A percentile compares a stretch with the other conserved stretches of the same genome.
phyloP scores from a whole-genome alignment of 2,329 filamentous ascomycete genomes.

The Chaetothyriales sp. region DNA sequence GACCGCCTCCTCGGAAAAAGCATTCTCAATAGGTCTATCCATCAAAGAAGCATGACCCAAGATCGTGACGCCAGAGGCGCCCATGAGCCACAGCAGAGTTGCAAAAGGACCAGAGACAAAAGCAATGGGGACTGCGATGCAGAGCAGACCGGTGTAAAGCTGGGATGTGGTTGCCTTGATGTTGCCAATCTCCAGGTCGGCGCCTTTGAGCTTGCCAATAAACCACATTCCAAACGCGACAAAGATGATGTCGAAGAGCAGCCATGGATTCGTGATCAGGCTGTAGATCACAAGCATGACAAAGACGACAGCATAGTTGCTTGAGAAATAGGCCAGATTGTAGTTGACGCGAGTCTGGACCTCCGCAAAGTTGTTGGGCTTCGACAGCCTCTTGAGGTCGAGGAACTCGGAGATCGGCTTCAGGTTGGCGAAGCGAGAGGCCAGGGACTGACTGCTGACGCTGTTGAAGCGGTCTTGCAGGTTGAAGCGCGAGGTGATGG shows the following conservation, averaged over 20 bases:
- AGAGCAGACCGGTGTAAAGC: constrained; percentile 76
- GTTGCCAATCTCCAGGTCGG: constrained; percentile 72
- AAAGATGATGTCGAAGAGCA: constrained; percentile 86
- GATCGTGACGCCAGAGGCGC: constrained; percentile 84
- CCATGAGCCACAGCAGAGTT: constrained; percentile 87
- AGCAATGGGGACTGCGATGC: constrained; percentile 69
- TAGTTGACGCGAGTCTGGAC: constrained; percentile 89
- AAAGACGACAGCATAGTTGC: constrained; percentile 93
- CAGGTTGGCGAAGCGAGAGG: constrained; percentile 78
- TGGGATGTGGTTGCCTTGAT: constrained; percentile 77
- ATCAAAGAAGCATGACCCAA: constrained; percentile 87
- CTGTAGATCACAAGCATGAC: constrained; percentile 93
- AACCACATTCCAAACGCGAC: constrained; percentile 75
- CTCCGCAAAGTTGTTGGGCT: constrained; percentile 80
- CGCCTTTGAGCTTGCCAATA: constrained; percentile 77
- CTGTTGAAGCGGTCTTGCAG: constrained; percentile 70
- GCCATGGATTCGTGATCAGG: constrained; percentile 67
- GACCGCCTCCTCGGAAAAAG: constrained; percentile 99
- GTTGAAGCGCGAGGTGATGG: constrained; percentile 80
- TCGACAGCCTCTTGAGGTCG: constrained; percentile 88
- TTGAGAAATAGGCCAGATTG: constrained; percentile 93
- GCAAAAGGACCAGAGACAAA: constrained; percentile 71
- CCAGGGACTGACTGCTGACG: constrained; percentile 63
- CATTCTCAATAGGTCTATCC: constrained; percentile 99
- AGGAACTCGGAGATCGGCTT: constrained; percentile 85